These are phyloP conservation scores for Citeromyces hawaiiensis DNA, from an alignment of 1,139 yeast genomes.

Conservation along the genomic window DNA sequence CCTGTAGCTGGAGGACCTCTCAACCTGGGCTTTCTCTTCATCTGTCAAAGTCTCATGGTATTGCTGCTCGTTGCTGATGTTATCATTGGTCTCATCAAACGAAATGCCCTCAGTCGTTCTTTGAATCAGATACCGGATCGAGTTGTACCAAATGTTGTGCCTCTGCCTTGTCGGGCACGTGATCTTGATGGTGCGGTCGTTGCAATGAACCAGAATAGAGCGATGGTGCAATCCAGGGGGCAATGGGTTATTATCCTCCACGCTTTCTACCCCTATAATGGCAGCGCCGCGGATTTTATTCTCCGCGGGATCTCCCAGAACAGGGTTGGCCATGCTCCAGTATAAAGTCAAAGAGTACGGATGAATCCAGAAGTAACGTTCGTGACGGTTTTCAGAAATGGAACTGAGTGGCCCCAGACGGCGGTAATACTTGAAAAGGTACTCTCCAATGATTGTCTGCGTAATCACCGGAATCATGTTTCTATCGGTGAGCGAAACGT, in stretches of 20 bases:
- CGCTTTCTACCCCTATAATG: slow-evolving; percentile 65
- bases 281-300: slow-evolving; percentile 72
- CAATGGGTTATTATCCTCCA: slow-evolving; percentile 74
- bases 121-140: slow-evolving; percentile 63
- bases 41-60: not conserved
- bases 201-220: slow-evolving; percentile 67
- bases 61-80: not conserved
- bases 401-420: slow-evolving; percentile 64
- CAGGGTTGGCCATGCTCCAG: slow-evolving; percentile 83
- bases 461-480: slow-evolving; percentile 81
- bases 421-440: slow-evolving; percentile 74
- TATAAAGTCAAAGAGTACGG: slow-evolving; percentile 85
- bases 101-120: not conserved
- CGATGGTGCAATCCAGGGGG: slow-evolving; percentile 87
- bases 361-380: slow-evolving; percentile 92
- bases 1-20: not conserved
- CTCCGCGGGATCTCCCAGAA: slow-evolving; percentile 50
- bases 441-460: slow-evolving; percentile 90
- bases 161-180: slow-evolving; percentile 84
- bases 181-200: slow-evolving; percentile 54
- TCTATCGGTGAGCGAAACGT: slow-evolving; percentile 57
- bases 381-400: slow-evolving; percentile 73
- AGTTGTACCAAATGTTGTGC: slow-evolving; percentile 87
- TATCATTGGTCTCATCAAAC: slow-evolving; percentile 1
- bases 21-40: not conserved